A percentile compares a stretch with the other conserved stretches of the same genome.
These are phyloP conservation scores for Fusarium redolens DNA, from an alignment of 2,329 filamentous ascomycete species.

Conservation along the genomic window DNA sequence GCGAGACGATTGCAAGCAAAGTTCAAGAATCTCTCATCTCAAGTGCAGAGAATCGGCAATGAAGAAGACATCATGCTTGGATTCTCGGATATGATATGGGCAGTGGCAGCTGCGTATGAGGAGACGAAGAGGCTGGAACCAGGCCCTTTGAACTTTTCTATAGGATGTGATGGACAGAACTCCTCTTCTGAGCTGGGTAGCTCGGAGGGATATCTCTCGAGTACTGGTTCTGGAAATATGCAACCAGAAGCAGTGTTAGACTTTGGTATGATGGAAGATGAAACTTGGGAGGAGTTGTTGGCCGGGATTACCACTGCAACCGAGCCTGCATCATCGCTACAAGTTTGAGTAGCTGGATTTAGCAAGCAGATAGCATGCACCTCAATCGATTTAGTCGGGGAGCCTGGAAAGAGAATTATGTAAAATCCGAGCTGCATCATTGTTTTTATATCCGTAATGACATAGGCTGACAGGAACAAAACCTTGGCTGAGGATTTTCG, in stretches of 20 bases:
- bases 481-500: not conserved
- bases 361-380: no score
- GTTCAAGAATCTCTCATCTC: not conserved
- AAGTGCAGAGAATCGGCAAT: not conserved
- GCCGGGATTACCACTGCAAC: not conserved
- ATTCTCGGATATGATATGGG: slow-evolving; percentile 17
- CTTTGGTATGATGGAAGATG: slow-evolving; percentile 1
- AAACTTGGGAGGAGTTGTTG: slow-evolving; percentile 11
- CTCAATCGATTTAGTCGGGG: not conserved
- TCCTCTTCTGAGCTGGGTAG: not conserved
- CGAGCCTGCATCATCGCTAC: not conserved
- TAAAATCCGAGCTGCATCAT: not conserved
- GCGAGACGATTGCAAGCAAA: not conserved
- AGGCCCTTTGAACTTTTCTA: not conserved
- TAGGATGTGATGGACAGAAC: not conserved
- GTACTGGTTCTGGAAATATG: not conserved
- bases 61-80: slow-evolving; percentile 5
- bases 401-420: not conserved
- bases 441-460: not conserved
- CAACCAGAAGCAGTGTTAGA: not conserved
- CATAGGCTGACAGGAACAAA: not conserved
- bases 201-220: slow-evolving; percentile 11
- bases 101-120: slow-evolving; percentile 1
- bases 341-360: not conserved
- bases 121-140: not conserved